Evolutionary conservation across 1,139 yeast genomes (phyloP), one percentile per base, ranked within the genome.

Genomic region (Debaryomycetaceae sp.): DNA sequence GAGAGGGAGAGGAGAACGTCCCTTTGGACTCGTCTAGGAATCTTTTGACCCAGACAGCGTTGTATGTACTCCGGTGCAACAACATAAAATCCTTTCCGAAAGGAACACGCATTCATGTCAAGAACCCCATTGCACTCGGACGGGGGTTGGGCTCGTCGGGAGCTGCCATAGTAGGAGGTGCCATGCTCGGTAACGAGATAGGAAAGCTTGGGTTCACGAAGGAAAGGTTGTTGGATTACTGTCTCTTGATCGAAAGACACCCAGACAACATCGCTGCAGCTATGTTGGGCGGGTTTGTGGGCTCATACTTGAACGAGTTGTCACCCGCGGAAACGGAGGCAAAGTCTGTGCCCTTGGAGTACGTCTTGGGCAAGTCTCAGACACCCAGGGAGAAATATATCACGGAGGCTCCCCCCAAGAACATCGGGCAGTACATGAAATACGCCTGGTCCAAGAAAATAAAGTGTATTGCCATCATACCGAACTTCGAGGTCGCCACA

Each of bases 261-360:
- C 99, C 99, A 33, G 99, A 93, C 66, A 93, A 93, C 65, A 91
- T 93, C 59, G 91, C 97, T 22, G 99, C 99, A 34, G 97, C 99
- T 39, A 89, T 93, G 97, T 84, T 91, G 81, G 99, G 99, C 47
- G 98, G 99, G 5, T 93, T 93, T 65, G 96, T 91, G 36, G 99
- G 99, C 34, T 88, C 97, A 1, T 93, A 87, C 66, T 76, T 93
- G 60, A 81, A 95, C 57, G 96, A 88, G 52, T 72, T 93, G 50
- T 72, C 81, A 33, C 81, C 83, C 5, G 77, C 80, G 40, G 97
- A 91, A 51, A 75, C 79, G 49, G 83, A 76, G 45, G 78, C 87
- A 44, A 85, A 87, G 52, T 90, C 84, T 60, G 87, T 89, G 43
- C 97, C 97, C 14, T 71, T 93, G 43, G 83, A 87, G 42, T 87